phyloP scores from a whole-genome alignment of 129 eudicot genomes.

The Glebionis coronaria region DNA sequence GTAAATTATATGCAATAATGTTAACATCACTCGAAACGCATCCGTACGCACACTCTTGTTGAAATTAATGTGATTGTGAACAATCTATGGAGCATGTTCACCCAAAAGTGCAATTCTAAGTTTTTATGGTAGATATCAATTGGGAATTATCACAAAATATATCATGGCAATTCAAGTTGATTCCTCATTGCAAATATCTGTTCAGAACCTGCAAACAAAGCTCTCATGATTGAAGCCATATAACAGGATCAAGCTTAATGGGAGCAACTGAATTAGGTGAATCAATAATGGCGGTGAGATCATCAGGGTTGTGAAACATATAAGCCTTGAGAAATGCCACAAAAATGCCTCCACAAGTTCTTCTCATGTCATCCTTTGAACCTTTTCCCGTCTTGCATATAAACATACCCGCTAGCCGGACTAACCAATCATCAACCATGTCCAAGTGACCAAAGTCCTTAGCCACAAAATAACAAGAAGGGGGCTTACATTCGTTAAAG shows the following conservation, averaged over 20 bases:
- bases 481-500: slow-evolving; percentile 28
- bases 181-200: neutral
- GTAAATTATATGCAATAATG: too few relatives aligned
- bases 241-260: slow-evolving; percentile 25
- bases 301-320: slow-evolving; percentile 21
- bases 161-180: too few relatives aligned
- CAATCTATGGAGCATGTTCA: too few relatives aligned
- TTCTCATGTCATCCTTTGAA: slow-evolving; percentile 30
- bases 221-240: slow-evolving; percentile 5
- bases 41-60: too few relatives aligned
- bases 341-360: slow-evolving; percentile 31
- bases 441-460: slow-evolving; percentile 35
- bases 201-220: neutral
- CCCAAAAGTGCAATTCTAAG: too few relatives aligned
- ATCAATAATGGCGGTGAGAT: slow-evolving; percentile 20
- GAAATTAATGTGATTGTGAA: too few relatives aligned
- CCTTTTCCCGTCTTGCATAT: slow-evolving; percentile 33
- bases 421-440: slow-evolving; percentile 31
- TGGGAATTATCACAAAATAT: too few relatives aligned
- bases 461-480: slow-evolving; percentile 31
- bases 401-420: slow-evolving; percentile 16
- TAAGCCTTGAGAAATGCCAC: slow-evolving; percentile 35
- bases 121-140: too few relatives aligned
- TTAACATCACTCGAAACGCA: too few relatives aligned
- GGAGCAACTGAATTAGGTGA: slow-evolving; percentile 16